Percentiles rank a stretch among this genome's conserved stretches.
These are phyloP conservation scores for Penicillium sp. DNA, from an alignment of 2,329 filamentous ascomycete genomes.

Conservation along the genomic window DNA sequence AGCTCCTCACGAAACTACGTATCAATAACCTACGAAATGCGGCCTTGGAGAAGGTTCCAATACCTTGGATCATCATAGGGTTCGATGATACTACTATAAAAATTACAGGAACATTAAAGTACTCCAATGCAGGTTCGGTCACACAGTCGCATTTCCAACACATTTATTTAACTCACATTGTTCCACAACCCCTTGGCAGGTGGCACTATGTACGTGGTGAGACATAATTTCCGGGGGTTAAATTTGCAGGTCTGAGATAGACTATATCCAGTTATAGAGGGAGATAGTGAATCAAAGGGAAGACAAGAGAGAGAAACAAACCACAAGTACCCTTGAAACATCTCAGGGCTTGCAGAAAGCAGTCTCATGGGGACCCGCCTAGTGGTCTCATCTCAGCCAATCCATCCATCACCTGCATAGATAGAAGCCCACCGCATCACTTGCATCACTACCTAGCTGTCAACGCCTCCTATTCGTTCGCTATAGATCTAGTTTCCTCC, in stretches of 20 bases:
- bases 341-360: neutral
- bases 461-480: neutral
- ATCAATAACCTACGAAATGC: neutral
- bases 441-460: neutral
- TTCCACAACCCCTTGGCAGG: neutral
- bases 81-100: neutral
- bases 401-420: neutral
- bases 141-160: neutral
- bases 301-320: neutral
- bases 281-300: neutral
- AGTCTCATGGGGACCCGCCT: no score
- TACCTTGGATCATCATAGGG: neutral
- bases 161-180: no score
- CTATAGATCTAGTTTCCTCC: neutral
- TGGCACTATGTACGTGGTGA: neutral
- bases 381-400: neutral
- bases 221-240: neutral
- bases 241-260: neutral
- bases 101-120: neutral
- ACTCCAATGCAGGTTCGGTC: neutral
- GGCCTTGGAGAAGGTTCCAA: neutral
- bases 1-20: neutral
- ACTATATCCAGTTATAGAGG: neutral
- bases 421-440: neutral
- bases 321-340: neutral